Conservation (phyloP, 768 basidiomycete species). For the Mycena alexandri region DNA sequence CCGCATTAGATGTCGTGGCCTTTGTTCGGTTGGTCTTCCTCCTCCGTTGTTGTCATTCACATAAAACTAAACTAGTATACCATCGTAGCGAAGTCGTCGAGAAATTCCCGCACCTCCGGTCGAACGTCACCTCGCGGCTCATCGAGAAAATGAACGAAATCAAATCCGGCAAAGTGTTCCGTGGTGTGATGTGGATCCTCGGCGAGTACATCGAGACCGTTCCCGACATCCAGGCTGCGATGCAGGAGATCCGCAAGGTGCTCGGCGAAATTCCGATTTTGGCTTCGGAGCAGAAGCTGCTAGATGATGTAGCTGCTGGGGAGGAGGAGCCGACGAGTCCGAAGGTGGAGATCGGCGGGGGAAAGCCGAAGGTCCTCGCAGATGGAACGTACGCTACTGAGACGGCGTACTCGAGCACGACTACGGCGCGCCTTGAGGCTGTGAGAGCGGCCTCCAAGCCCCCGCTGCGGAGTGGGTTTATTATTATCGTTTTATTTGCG, state of each 20-base stretch:
- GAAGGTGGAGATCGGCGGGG: conserved; percentile 61
- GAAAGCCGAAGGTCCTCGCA: conserved; percentile 85
- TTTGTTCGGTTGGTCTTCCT: conserved; percentile 57
- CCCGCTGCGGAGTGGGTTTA: conserved; percentile 78
- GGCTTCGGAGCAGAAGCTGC: conserved; percentile 86
- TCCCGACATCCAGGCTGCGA: conserved; percentile 75
- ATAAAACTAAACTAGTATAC: neutral
- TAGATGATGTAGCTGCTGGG: conserved; percentile 78
- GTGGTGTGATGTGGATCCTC: conserved; percentile 97
- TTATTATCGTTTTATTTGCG: neutral
- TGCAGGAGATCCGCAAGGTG: conserved; percentile 85
- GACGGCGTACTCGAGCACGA: conserved; percentile 83
- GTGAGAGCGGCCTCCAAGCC: conserved; percentile 92
- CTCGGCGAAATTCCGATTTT: conserved; percentile 98
- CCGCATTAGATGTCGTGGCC: conserved; percentile 94
- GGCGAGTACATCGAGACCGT: conserved; percentile 89
- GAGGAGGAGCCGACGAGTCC: conserved; percentile 61
- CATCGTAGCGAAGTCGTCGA: conserved; percentile 89
- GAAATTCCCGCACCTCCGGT: conserved; percentile 91
- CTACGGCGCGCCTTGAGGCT: conserved; percentile 76
- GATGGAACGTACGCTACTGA: conserved; percentile 99
- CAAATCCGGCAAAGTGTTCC: conserved; percentile 97
- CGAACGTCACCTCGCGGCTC: conserved; percentile 62
- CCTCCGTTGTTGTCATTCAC: neutral
- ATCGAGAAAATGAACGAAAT: conserved; percentile 92